Evolutionary conservation across 305 asterid genomes (phyloP).

Genomic region (Fraxinus platypoda): DNA sequence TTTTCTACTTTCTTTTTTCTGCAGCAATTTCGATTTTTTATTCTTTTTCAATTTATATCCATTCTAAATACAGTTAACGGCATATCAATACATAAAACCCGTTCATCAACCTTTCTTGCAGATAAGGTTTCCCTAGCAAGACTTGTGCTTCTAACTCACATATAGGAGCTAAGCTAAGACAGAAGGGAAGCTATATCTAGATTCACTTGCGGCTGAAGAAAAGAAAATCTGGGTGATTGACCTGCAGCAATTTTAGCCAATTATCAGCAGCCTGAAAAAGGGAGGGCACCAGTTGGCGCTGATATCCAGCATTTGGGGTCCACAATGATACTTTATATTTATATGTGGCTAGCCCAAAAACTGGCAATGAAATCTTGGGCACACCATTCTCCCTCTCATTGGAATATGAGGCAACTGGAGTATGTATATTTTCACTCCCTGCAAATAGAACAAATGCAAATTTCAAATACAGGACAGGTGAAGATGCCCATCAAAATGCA

Average conservation of each 20-base stretch:
- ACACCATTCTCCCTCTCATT: constrained; percentile 46
- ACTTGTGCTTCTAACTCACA: background rate
- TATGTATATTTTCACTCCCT: constrained; percentile 53
- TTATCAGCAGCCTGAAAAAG: constrained; percentile 70
- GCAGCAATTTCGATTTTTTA: background rate
- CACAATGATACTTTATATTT: constrained; percentile 71
- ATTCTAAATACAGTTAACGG: background rate
- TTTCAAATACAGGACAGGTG: background rate
- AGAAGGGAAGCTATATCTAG: constrained; percentile 6
- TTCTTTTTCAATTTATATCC: background rate
- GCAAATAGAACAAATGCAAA: constrained; percentile 20
- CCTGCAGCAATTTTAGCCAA: constrained; percentile 55
- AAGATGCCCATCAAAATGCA: background rate
- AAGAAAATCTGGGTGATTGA: constrained; percentile 82
- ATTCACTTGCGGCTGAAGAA: constrained; percentile 72
- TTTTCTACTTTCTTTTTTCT: background rate
- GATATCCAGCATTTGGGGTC: constrained; percentile 57
- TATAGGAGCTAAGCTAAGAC: background rate
- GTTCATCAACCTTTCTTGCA: constrained; percentile 13
- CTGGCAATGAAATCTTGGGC: constrained; percentile 63
- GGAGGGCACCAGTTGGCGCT: constrained; percentile 46
- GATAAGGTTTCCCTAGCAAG: background rate
- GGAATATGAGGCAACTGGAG: constrained; percentile 49
- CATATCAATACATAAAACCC: background rate
- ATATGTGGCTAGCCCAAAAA: constrained; percentile 81